phyloP scores from a whole-genome alignment of 2,329 filamentous ascomycete genomes.

The Cryphonectria nitschkei region DNA sequence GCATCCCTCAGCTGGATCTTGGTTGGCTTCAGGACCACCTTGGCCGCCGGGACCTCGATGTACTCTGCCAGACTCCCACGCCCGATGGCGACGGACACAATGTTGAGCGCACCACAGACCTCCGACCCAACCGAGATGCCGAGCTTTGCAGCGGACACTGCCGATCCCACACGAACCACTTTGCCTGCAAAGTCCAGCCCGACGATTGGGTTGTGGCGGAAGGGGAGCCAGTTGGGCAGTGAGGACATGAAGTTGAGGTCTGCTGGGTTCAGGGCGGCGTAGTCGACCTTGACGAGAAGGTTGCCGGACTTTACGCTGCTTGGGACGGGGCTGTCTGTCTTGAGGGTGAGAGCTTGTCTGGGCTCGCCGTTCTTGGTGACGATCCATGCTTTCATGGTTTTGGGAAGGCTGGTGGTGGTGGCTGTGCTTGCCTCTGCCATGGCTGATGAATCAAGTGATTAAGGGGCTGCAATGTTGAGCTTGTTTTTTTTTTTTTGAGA shows the following conservation, averaged over 20 bases:
- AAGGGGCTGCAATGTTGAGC: not conserved
- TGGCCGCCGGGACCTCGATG: constrained; percentile 38
- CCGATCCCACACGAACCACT: constrained; percentile 38
- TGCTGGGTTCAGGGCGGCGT: constrained; percentile 44
- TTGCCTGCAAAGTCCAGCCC: constrained; percentile 42
- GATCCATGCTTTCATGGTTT: constrained; percentile 38
- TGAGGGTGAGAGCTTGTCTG: constrained; percentile 34
- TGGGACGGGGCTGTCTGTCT: constrained; percentile 30
- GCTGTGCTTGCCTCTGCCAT: constrained; percentile 17
- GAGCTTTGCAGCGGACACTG: constrained; percentile 11
- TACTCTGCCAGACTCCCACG: constrained; percentile 42
- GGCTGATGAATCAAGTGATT: not conserved
- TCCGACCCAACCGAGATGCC: constrained; percentile 34
- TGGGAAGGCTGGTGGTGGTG: constrained; percentile 19
- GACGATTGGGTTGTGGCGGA: constrained; percentile 37
- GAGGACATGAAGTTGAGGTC: constrained; percentile 39
- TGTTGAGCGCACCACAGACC: constrained; percentile 39
- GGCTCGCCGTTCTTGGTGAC: constrained; percentile 35
- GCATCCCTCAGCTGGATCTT: constrained; percentile 32
- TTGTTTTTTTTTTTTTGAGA: too few relatives aligned
- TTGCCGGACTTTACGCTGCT: constrained; percentile 30
- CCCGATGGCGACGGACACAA: constrained; percentile 35
- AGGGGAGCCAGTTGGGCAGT: constrained; percentile 39
- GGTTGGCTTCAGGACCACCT: constrained; percentile 37
- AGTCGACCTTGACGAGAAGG: constrained; percentile 39